A percentile compares a stretch with the other conserved stretches of the same genome.
phyloP scores from a whole-genome alignment of 2,329 filamentous ascomycete genomes.

The Xylariaceae sp. region DNA sequence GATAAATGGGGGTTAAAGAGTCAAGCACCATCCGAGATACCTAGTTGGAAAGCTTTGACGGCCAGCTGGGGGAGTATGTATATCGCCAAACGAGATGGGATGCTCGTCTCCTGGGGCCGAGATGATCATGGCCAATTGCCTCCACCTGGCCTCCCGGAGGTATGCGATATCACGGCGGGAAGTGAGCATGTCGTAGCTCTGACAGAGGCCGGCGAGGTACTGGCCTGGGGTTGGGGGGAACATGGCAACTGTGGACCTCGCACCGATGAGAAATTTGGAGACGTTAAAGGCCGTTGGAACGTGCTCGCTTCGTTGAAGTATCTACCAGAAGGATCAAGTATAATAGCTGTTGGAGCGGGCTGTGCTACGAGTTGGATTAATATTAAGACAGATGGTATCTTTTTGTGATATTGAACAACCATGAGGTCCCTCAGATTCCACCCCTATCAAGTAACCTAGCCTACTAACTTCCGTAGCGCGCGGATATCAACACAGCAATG shows the following conservation, averaged over 20 bases:
- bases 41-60: conserved; percentile 60
- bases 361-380: conserved; percentile 85
- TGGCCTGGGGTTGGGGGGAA: conserved; percentile 95
- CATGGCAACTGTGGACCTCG: conserved; percentile 88
- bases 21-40: conserved; percentile 46
- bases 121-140: conserved; percentile 79
- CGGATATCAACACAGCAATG: conserved; percentile 5
- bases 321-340: conserved; percentile 45
- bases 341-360: conserved; percentile 67
- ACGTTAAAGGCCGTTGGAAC: conserved; percentile 66
- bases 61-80: conserved; percentile 82
- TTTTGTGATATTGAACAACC: conserved; percentile 27
- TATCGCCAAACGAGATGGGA: conserved; percentile 56
- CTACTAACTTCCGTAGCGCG: background rate
- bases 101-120: conserved; percentile 69
- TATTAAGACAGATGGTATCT: conserved; percentile 33
- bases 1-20: conserved; percentile 66
- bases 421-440: background rate
- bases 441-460: background rate
- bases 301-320: conserved; percentile 55
- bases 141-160: conserved; percentile 52
- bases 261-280: conserved; percentile 47
- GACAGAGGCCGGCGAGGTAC: conserved; percentile 57
- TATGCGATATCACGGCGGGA: conserved; percentile 67
- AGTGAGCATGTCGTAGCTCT: conserved; percentile 85